Conservation (phyloP, 2,329 filamentous ascomycete species). For the Incumbomyces delicatus region DNA sequence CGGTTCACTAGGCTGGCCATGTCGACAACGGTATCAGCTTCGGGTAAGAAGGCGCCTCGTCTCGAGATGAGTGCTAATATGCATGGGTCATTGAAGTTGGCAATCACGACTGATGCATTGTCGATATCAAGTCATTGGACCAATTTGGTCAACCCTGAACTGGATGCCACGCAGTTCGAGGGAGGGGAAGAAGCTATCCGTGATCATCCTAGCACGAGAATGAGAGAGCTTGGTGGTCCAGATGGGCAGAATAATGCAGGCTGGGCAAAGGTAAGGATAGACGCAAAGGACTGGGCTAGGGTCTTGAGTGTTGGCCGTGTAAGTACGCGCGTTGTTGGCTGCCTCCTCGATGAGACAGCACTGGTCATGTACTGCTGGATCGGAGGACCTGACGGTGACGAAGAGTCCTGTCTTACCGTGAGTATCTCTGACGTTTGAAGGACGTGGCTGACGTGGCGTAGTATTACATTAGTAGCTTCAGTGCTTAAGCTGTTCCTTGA, state of each 20-base stretch:
- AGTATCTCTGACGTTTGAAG: conserved; percentile 15
- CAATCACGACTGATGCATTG: conserved; percentile 72
- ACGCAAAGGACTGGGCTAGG: conserved; percentile 86
- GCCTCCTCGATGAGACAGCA: conserved; percentile 42
- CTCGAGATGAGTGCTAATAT: conserved; percentile 88
- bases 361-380: conserved; percentile 39
- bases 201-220: conserved; percentile 72
- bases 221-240: conserved; percentile 49
- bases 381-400: conserved; percentile 29
- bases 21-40: conserved; percentile 20
- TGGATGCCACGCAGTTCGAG: conserved; percentile 66
- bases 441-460: neutral
- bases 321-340: conserved; percentile 86
- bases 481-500: neutral
- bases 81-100: conserved; percentile 74
- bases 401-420: conserved; percentile 38
- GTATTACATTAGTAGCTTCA: conserved; percentile 8
- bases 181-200: conserved; percentile 56
- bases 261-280: conserved; percentile 84
- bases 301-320: conserved; percentile 88
- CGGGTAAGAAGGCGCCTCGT: conserved; percentile 45
- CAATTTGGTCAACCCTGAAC: conserved; percentile 73
- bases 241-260: conserved; percentile 62
- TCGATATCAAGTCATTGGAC: conserved; percentile 80
- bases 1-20: conserved; percentile 79